These are phyloP conservation scores for Cutaneotrichosporon cyanovorans DNA, from an alignment of 1,284 basidiomycete species.

Conservation along the genomic window DNA sequence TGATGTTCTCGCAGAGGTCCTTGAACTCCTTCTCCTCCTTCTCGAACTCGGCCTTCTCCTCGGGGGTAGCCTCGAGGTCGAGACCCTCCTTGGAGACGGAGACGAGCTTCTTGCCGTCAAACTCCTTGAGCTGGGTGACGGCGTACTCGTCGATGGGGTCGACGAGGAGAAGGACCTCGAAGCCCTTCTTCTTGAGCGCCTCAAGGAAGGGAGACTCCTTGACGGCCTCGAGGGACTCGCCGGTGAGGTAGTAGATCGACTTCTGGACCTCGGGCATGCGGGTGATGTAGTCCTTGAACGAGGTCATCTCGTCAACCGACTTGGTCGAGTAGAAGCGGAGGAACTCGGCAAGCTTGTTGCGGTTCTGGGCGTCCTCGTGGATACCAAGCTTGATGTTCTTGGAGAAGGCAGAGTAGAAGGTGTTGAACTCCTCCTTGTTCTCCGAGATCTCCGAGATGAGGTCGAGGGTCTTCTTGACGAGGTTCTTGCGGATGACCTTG, in stretches of 20 bases:
- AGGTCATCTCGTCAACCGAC: slow-evolving; percentile 82
- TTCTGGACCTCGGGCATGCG: slow-evolving; percentile 99
- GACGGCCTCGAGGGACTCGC: slow-evolving; percentile 87
- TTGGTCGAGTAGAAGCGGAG: slow-evolving; percentile 98
- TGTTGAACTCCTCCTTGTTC: slow-evolving; percentile 99
- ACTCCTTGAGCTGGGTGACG: slow-evolving; percentile 98
- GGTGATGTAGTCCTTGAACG: slow-evolving; percentile 98
- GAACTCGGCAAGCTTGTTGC: slow-evolving; percentile 98
- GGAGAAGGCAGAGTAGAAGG: slow-evolving; percentile 90
- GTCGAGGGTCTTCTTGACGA: slow-evolving; percentile 98
- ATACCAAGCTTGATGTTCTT: slow-evolving; percentile 99
- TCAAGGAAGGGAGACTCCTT: slow-evolving; percentile 98
- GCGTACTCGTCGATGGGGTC: slow-evolving; percentile 99
- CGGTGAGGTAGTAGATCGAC: slow-evolving; percentile 98
- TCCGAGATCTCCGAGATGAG: slow-evolving; percentile 93
- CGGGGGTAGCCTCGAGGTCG: slow-evolving; percentile 97
- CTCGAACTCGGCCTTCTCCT: slow-evolving; percentile 91
- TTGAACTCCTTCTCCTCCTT: slow-evolving; percentile 76
- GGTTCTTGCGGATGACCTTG: slow-evolving; percentile 73
- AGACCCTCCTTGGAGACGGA: slow-evolving; percentile 99
- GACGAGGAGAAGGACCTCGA: slow-evolving; percentile 94
- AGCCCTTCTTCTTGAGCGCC: slow-evolving; percentile 99
- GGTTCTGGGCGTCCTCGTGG: slow-evolving; percentile 98
- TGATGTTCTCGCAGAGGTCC: slow-evolving; percentile 88
- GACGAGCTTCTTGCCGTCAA: slow-evolving; percentile 95